Percentiles rank a stretch among this genome's conserved stretches.
Conservation (phyloP, 1,139 yeast species). For the Yamadazyma sp. region DNA sequence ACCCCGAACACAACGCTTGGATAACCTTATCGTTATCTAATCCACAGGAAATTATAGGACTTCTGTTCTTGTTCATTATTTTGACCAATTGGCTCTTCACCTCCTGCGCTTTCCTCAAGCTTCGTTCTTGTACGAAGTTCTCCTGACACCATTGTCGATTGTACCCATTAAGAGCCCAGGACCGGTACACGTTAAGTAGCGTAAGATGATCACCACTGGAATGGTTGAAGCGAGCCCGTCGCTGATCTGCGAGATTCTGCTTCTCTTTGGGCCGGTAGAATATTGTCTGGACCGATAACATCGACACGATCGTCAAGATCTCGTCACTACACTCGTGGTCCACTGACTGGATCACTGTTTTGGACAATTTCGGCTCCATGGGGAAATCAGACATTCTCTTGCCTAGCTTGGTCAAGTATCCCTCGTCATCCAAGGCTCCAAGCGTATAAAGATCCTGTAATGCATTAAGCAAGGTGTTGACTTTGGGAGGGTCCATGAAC, state of each 20-base stretch:
- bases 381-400: conserved; percentile 89
- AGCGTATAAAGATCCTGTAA: conserved; percentile 80
- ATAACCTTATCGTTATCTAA: conserved; percentile 63
- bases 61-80: conserved; percentile 58
- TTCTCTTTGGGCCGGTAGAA: conserved; percentile 84
- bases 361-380: conserved; percentile 90
- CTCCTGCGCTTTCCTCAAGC: conserved; percentile 74
- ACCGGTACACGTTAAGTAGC: conserved; percentile 71
- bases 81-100: conserved; percentile 69
- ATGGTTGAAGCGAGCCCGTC: conserved; percentile 73
- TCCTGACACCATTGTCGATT: conserved; percentile 78
- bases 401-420: conserved; percentile 73
- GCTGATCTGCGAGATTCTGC: conserved; percentile 70
- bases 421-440: conserved; percentile 80
- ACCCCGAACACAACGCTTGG: conserved; percentile 80
- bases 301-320: conserved; percentile 79
- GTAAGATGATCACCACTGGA: conserved; percentile 88
- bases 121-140: conserved; percentile 78
- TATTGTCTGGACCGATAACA: conserved; percentile 85
- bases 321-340: conserved; percentile 81
- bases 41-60: conserved; percentile 59
- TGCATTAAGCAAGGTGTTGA: conserved; percentile 71
- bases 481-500: conserved; percentile 94
- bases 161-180: conserved; percentile 67
- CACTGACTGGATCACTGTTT: conserved; percentile 73